A percentile compares a stretch with the other conserved stretches of the same genome.
Evolutionary conservation across 2,329 filamentous ascomycete species (phyloP).

Genomic region (Colletotrichum sp.): DNA sequence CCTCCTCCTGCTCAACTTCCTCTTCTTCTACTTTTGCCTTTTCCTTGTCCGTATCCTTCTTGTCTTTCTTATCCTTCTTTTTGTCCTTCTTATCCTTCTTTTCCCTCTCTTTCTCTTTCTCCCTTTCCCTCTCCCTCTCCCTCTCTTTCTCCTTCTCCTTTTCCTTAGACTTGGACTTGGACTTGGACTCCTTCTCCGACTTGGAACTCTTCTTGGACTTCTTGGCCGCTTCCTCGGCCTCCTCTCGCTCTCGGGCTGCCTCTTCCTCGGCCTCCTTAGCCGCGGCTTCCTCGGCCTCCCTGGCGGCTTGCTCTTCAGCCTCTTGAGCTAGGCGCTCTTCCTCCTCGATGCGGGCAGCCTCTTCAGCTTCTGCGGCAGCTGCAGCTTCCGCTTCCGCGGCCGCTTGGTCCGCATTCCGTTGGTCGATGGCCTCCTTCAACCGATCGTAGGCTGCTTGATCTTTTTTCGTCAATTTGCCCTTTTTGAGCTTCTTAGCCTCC

Average conservation of each 20-base stretch:
- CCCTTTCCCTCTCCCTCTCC: constrained; percentile 25
- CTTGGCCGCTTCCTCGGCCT: constrained; percentile 37
- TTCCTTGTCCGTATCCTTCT: constrained; percentile 27
- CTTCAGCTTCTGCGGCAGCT: constrained; percentile 41
- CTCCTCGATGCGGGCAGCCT: constrained; percentile 30
- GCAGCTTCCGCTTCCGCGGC: constrained; percentile 25
- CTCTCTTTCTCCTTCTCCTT: constrained; percentile 37
- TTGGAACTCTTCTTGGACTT: constrained; percentile 48
- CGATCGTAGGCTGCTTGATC: constrained; percentile 49
- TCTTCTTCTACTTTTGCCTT: constrained; percentile 1
- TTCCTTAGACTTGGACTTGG: constrained; percentile 36
- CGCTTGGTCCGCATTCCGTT: constrained; percentile 41
- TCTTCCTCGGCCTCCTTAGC: constrained; percentile 28
- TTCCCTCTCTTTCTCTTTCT: constrained; percentile 33
- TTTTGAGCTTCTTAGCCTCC: constrained; percentile 55
- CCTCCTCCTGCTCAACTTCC: not conserved
- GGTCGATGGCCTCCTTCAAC: constrained; percentile 37
- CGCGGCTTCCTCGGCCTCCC: constrained; percentile 42
- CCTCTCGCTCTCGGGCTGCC: constrained; percentile 28
- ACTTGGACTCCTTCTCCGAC: constrained; percentile 35
- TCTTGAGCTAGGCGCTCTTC: constrained; percentile 26
- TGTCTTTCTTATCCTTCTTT: constrained; percentile 33
- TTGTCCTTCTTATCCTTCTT: constrained; percentile 28
- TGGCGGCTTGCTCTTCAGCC: constrained; percentile 22
- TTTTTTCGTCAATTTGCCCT: constrained; percentile 47